A percentile compares a stretch with the other conserved stretches of the same genome.
phyloP scores from a whole-genome alignment of 345 rosid species.

The Clarkia xantiana region DNA sequence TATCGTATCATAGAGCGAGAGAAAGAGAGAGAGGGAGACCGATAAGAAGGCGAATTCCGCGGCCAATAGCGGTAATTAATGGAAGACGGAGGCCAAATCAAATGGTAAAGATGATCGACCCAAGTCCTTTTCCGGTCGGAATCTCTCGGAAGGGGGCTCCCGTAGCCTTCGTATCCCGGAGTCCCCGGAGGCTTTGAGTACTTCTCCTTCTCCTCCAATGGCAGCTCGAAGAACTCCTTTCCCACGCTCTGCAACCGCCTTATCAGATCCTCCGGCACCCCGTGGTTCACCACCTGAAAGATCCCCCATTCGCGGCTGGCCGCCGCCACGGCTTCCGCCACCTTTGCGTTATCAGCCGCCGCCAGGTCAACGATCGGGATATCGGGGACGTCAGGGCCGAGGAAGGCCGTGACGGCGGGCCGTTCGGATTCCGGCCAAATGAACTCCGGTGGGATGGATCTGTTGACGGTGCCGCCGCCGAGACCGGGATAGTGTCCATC shows the following conservation, averaged over 20 bases:
- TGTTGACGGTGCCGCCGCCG: background rate
- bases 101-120: constrained; percentile 79
- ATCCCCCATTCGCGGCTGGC: constrained; percentile 5
- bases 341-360: background rate
- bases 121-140: constrained; percentile 43
- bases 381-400: too few relatives aligned
- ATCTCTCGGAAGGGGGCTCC: constrained; percentile 40
- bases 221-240: constrained; percentile 3
- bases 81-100: constrained; percentile 56
- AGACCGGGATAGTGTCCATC: too few relatives aligned
- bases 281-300: constrained; percentile 8
- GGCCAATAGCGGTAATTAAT: constrained; percentile 74
- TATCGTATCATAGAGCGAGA: too few relatives aligned
- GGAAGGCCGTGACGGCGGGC: background rate
- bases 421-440: background rate
- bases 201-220: constrained; percentile 3
- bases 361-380: constrained; percentile 5
- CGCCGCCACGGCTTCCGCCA: background rate
- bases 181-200: constrained; percentile 30
- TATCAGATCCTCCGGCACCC: background rate
- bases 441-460: constrained; percentile 3
- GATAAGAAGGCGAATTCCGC: constrained; percentile 51
- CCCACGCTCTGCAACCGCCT: background rate
- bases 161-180: constrained; percentile 50
- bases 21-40: constrained; percentile 30